phyloP scores from a whole-genome alignment of 805 yeast species.

The Ogataea pini region DNA sequence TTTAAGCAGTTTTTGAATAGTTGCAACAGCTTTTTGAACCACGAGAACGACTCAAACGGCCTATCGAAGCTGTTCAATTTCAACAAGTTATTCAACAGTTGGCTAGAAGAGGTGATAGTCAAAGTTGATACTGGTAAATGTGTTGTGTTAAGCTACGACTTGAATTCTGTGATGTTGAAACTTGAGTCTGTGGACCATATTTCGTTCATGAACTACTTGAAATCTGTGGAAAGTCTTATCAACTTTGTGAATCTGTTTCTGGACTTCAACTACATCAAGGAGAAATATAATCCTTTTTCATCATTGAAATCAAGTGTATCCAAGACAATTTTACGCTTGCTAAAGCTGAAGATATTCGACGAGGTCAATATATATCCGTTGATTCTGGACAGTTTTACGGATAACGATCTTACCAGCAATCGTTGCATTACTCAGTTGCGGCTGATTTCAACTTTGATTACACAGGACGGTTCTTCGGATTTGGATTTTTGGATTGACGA shows the following conservation, averaged over 20 bases:
- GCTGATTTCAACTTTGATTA: constrained; percentile 27
- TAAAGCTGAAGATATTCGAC: constrained; percentile 28
- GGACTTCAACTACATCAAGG: constrained; percentile 12
- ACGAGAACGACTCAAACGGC: constrained; percentile 7
- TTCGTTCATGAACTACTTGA: constrained; percentile 10
- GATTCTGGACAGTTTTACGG: constrained; percentile 25
- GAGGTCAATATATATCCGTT: constrained; percentile 28
- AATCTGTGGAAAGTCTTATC: constrained; percentile 25
- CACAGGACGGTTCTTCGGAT: constrained; percentile 33
- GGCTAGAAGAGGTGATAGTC: constrained; percentile 22
- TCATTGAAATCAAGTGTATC: constrained; percentile 21
- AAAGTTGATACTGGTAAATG: constrained; percentile 15
- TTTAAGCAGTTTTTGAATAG: constrained; percentile 21
- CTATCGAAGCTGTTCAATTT: constrained; percentile 23
- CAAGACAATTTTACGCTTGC: constrained; percentile 22
- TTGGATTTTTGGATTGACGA: constrained; percentile 38
- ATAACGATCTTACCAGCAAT: not conserved
- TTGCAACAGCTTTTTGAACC: constrained; percentile 13
- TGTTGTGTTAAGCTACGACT: constrained; percentile 8
- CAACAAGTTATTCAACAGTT: constrained; percentile 25
- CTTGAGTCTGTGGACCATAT: constrained; percentile 2
- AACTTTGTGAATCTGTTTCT: constrained; percentile 27
- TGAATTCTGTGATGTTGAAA: constrained; percentile 5
- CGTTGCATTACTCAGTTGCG: constrained; percentile 15
- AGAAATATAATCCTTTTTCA: constrained; percentile 14